Evolutionary conservation across 345 rosid genomes (phyloP).

Genomic region (Rhizophora mangle): DNA sequence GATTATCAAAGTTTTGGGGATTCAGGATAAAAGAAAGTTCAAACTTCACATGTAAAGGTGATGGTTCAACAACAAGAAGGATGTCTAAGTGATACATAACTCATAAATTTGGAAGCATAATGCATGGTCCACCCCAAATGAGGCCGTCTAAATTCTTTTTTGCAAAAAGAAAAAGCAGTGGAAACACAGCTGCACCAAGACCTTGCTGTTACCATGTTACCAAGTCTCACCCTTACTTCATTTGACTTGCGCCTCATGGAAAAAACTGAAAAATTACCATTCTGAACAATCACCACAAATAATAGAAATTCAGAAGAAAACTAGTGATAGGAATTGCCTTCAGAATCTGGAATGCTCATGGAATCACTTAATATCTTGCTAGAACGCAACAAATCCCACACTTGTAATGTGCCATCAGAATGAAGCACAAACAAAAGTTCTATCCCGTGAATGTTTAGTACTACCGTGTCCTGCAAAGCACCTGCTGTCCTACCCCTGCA

Average conservation of each 20-base stretch:
- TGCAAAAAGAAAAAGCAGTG: no score
- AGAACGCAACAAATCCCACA: constrained; percentile 60
- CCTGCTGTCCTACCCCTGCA: constrained; percentile 69
- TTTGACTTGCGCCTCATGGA: not conserved
- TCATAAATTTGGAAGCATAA: no score
- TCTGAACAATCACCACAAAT: not conserved
- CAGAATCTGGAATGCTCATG: constrained; percentile 42
- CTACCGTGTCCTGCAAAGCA: constrained; percentile 59
- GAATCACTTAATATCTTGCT: constrained; percentile 56
- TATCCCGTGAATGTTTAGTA: constrained; percentile 49
- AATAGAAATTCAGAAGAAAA: constrained; percentile 1
- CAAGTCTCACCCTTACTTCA: no score
- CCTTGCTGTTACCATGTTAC: no score
- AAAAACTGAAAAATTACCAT: not conserved
- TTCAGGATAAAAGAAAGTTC: no score
- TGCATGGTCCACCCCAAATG: no score
- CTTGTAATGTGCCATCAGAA: constrained; percentile 61
- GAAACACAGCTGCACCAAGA: no score
- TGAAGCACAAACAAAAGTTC: constrained; percentile 57
- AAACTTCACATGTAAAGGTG: no score
- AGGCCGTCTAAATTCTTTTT: no score
- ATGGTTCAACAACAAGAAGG: no score
- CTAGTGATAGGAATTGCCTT: constrained; percentile 46
- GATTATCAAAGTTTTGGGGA: no score
- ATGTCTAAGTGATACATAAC: no score